Evolutionary conservation across 805 yeast species (phyloP).

Genomic region (Zygosaccharomyces gambellarensis): DNA sequence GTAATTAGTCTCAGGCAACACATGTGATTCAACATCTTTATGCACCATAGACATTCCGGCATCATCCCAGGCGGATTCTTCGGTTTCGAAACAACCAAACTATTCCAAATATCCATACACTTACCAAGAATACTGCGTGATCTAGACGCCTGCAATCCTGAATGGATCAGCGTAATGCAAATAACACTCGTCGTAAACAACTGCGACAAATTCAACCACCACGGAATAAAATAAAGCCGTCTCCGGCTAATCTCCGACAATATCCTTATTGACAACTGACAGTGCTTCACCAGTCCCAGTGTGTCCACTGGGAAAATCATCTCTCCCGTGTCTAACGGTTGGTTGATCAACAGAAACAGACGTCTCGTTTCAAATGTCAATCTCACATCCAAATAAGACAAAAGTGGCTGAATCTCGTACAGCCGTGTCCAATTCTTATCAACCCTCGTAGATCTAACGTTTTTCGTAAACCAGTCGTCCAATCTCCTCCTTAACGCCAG

Average conservation of each 20-base stretch:
- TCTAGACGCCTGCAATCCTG: constrained; percentile 33
- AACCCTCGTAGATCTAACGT: constrained; percentile 1
- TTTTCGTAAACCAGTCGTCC: constrained; percentile 13
- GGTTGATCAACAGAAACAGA: constrained; percentile 18
- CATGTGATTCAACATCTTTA: constrained; percentile 51
- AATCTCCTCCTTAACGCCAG: constrained; percentile 12
- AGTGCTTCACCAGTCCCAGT: constrained; percentile 6
- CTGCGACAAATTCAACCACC: constrained; percentile 47
- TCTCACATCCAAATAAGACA: constrained; percentile 23
- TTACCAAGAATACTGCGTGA: constrained; percentile 12
- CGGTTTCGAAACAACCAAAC: constrained; percentile 31
- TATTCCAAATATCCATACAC: constrained; percentile 21
- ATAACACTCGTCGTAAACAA: constrained; percentile 43
- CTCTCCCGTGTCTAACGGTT: constrained; percentile 9
- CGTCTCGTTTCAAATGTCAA: constrained; percentile 23
- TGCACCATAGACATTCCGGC: constrained; percentile 57
- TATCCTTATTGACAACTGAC: constrained; percentile 25
- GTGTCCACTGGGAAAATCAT: constrained; percentile 15
- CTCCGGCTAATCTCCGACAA: constrained; percentile 32
- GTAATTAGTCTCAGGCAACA: constrained; percentile 42
- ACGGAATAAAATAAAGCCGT: constrained; percentile 39
- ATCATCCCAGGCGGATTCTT: constrained; percentile 42
- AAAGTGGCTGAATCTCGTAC: constrained; percentile 17
- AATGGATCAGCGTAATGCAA: constrained; percentile 40
- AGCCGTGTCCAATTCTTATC: constrained; percentile 4